These are phyloP conservation scores for Acmispon strigosus DNA, from an alignment of 306 rosid genomes.

Conservation along the genomic window DNA sequence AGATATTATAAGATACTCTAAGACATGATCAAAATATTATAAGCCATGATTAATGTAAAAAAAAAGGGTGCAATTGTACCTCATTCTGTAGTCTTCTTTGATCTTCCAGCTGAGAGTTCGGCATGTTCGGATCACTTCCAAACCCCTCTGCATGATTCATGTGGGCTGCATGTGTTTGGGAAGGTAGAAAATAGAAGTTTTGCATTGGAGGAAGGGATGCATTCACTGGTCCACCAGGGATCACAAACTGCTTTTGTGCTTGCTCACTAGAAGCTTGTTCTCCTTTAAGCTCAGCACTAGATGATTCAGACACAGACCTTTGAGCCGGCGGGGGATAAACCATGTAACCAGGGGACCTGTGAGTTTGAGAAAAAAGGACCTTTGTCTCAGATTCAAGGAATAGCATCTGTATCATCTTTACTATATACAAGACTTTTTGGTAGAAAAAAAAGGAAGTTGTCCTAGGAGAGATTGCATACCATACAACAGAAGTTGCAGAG, in stretches of 20 bases:
- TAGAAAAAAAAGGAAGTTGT: neutral
- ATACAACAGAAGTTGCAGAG: conserved; percentile 48
- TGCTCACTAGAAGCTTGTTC: conserved; percentile 38
- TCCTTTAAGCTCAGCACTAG: conserved; percentile 28
- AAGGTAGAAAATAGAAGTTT: conserved; percentile 38
- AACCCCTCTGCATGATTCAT: conserved; percentile 31
- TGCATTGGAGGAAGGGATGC: conserved; percentile 37
- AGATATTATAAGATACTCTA: too few relatives aligned
- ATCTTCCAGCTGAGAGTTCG: conserved; percentile 46
- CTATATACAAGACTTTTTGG: neutral
- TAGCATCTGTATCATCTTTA: neutral
- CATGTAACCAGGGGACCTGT: conserved; percentile 61
- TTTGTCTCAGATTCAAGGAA: neutral
- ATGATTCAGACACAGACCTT: conserved; percentile 28
- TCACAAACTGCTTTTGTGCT: conserved; percentile 28
- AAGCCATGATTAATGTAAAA: neutral
- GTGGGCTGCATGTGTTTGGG: conserved; percentile 25
- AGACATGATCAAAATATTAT: too few relatives aligned
- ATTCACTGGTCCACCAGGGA: conserved; percentile 49
- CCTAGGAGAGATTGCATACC: conserved; percentile 43
- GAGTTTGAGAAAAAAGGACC: conserved; percentile 10
- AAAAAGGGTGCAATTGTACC: conserved; percentile 33
- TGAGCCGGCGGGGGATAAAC: conserved; percentile 43
- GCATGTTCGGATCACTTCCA: conserved; percentile 27
- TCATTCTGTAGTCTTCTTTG: conserved; percentile 58